Percentiles rank a stretch among this genome's conserved stretches.
Evolutionary conservation across 208 protist genomes (phyloP).

Genomic region (Tritrichomonas foetus): DNA sequence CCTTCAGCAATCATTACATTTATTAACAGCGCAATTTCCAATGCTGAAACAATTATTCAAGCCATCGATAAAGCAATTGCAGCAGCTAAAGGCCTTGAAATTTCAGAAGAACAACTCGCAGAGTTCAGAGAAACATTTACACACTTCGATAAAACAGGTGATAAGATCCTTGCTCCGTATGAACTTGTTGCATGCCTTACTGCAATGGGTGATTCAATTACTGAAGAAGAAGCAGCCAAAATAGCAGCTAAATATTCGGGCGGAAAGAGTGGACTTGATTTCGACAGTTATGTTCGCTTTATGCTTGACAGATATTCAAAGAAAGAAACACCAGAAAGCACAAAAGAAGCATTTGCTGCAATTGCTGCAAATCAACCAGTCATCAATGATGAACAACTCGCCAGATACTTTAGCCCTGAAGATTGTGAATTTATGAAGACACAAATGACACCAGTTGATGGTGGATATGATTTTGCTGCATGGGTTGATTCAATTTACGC

Average conservation of each 20-base stretch:
- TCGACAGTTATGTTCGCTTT: neutral
- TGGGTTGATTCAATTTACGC: neutral
- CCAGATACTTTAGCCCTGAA: neutral
- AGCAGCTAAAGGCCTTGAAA: conserved; percentile 24
- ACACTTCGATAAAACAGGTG: neutral
- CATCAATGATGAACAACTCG: neutral
- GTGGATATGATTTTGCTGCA: neutral
- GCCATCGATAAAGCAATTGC: neutral
- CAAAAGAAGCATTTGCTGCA: conserved; percentile 1
- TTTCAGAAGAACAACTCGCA: conserved; percentile 17
- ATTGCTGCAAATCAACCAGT: neutral
- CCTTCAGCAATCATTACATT: neutral
- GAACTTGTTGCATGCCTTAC: conserved; percentile 26
- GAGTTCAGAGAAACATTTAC: conserved; percentile 24
- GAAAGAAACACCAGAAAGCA: conserved; percentile 5
- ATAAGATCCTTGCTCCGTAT: neutral
- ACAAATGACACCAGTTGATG: neutral
- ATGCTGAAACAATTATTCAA: neutral
- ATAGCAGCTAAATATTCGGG: neutral
- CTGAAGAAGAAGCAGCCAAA: neutral
- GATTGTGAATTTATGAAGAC: neutral
- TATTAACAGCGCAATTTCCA: neutral
- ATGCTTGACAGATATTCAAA: neutral
- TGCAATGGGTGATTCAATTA: neutral
- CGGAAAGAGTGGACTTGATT: neutral